Conservation (phyloP, 78 protist genomes). For the Thecamonas trahens region DNA sequence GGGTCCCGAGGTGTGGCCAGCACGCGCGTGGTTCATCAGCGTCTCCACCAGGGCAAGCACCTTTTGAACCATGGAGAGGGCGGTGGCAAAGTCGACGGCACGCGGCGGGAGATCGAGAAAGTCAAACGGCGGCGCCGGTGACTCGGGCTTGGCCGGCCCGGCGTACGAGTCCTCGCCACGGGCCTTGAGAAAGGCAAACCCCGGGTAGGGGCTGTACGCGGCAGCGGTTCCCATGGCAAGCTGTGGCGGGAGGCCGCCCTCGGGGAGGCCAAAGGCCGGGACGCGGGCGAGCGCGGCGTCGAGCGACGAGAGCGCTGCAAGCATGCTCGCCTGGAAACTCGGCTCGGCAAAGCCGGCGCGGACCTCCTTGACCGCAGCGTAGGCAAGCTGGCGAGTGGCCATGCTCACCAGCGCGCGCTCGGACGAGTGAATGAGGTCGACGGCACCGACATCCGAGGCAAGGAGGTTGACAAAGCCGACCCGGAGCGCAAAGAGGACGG, state of each 20-base stretch:
- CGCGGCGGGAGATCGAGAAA: neutral
- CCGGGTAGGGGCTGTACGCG: too few relatives aligned
- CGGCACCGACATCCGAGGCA: neutral
- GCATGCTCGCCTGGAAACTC: too few relatives aligned
- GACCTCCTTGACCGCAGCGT: neutral
- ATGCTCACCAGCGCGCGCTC: neutral
- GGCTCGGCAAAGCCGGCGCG: too few relatives aligned
- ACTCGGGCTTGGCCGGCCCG: too few relatives aligned
- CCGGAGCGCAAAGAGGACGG: neutral
- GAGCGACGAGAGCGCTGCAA: too few relatives aligned
- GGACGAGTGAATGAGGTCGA: neutral
- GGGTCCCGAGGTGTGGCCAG: neutral
- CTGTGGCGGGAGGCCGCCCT: too few relatives aligned
- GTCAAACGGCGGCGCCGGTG: neutral
- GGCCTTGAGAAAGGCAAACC: too few relatives aligned
- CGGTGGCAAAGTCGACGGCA: neutral
- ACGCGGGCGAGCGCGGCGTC: too few relatives aligned
- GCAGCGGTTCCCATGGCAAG: too few relatives aligned
- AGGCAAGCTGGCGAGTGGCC: neutral
- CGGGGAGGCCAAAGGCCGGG: too few relatives aligned
- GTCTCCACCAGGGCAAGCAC: neutral
- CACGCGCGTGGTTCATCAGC: conserved; percentile 2
- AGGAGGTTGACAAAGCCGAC: neutral
- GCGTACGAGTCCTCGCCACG: too few relatives aligned
- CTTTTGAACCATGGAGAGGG: neutral